Percentiles rank a stretch among this genome's conserved stretches.
Conservation (phyloP, 768 basidiomycete species). For the Lentinula boryana region DNA sequence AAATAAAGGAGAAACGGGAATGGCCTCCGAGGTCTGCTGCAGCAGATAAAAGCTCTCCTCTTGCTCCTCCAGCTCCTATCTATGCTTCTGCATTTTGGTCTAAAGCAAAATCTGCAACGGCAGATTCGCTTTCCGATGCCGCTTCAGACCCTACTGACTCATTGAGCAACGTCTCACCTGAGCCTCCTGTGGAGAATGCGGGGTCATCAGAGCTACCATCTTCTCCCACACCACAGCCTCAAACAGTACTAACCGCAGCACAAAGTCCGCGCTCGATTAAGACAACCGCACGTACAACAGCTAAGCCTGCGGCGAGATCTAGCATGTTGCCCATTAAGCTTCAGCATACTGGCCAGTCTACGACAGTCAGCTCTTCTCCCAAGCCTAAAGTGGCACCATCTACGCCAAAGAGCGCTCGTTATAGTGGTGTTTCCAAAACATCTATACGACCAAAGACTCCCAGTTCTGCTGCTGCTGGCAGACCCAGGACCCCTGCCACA, state of each 20-base stretch:
- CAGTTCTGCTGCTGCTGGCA: constrained; percentile 23
- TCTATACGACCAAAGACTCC: constrained; percentile 26
- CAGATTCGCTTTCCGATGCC: constrained; percentile 15
- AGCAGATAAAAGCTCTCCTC: neutral
- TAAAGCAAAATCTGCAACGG: neutral
- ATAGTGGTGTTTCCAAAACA: constrained; percentile 16
- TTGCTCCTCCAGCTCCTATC: constrained; percentile 2
- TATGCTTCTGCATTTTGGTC: constrained; percentile 5
- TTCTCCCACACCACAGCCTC: constrained; percentile 10
- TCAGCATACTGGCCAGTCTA: constrained; percentile 37
- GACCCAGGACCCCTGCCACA: constrained; percentile 8
- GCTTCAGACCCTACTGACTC: constrained; percentile 4
- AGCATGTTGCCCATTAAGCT: constrained; percentile 11
- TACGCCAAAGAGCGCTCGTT: constrained; percentile 13
- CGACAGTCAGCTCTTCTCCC: constrained; percentile 19
- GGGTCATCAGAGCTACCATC: neutral
- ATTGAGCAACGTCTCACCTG: neutral
- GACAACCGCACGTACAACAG: neutral
- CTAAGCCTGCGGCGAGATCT: constrained; percentile 10
- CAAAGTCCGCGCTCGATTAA: neutral
- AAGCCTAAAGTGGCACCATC: constrained; percentile 14
- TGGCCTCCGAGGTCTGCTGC: constrained; percentile 51
- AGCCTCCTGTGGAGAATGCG: neutral
- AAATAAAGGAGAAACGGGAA: constrained; percentile 66
- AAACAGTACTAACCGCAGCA: neutral